These are phyloP conservation scores for Penicillium canescens DNA, from an alignment of 495 filamentous ascomycete genomes.

Conservation along the genomic window DNA sequence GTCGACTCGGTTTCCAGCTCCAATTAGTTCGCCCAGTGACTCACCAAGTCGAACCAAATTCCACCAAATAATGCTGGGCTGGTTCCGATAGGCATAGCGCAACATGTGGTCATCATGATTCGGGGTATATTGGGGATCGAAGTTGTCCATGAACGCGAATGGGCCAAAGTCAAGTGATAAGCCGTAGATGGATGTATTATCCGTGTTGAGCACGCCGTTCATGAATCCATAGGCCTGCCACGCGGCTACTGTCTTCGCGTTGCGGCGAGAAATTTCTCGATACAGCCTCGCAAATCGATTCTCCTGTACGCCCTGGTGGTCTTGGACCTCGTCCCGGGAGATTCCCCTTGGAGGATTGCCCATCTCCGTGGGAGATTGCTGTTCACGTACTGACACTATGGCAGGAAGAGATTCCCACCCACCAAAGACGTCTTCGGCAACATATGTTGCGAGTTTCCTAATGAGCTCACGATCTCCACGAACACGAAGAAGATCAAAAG, in stretches of 20 bases:
- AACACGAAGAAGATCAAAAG: constrained; percentile 83
- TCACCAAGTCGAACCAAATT: constrained; percentile 93
- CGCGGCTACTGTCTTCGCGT: constrained; percentile 83
- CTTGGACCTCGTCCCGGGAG: constrained; percentile 58
- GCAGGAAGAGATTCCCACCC: constrained; percentile 81
- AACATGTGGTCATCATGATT: constrained; percentile 92
- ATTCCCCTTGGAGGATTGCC: constrained; percentile 51
- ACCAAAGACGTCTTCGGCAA: constrained; percentile 80
- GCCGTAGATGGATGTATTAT: constrained; percentile 91
- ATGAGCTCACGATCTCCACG: constrained; percentile 77
- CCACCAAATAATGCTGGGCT: constrained; percentile 98
- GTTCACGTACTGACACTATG: constrained; percentile 32
- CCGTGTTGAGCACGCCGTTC: constrained; percentile 95
- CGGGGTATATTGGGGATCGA: constrained; percentile 91
- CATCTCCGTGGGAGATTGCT: constrained; percentile 37
- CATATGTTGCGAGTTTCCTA: constrained; percentile 72
- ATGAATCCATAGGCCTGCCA: constrained; percentile 99
- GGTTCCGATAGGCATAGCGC: constrained; percentile 89
- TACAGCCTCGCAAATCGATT: constrained; percentile 88
- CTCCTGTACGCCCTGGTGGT: constrained; percentile 62
- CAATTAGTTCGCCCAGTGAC: constrained; percentile 85
- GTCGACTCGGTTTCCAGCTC: constrained; percentile 68
- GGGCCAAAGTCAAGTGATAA: constrained; percentile 92
- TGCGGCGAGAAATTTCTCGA: constrained; percentile 80
- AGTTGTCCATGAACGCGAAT: constrained; percentile 95